Percentiles rank a stretch among this genome's conserved stretches.
Conservation (phyloP, 257 asterid genomes). For the Solanum chiquidenum region DNA sequence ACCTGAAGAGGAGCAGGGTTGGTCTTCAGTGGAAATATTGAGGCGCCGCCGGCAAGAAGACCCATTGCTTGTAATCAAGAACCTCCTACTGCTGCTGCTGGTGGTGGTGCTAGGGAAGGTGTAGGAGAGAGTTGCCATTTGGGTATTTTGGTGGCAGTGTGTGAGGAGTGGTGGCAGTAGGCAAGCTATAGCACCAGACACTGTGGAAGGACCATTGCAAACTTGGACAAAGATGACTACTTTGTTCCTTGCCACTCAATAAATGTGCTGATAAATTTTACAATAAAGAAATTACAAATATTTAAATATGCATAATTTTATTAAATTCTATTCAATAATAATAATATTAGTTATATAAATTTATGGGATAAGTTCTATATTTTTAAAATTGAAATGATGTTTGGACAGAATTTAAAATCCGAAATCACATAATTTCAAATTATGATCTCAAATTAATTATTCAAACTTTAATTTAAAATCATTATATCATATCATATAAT, state of each 20-base stretch:
- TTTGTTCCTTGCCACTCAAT: neutral
- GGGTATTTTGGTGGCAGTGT: neutral
- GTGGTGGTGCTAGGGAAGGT: neutral
- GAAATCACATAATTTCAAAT: too few species aligned
- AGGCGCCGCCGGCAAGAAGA: neutral
- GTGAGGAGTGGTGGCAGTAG: neutral
- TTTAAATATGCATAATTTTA: neutral
- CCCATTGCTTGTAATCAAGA: neutral
- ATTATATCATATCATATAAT: too few species aligned
- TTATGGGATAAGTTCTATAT: neutral
- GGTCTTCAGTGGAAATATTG: neutral
- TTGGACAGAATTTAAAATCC: too few species aligned
- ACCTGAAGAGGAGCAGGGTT: conserved; percentile 7
- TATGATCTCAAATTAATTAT: too few species aligned
- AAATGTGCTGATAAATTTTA: neutral
- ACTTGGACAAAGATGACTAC: neutral
- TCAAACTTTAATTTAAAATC: too few species aligned
- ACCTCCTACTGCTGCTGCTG: neutral
- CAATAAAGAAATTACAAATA: neutral
- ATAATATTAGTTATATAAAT: too few species aligned
- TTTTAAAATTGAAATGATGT: neutral
- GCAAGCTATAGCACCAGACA: neutral
- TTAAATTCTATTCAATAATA: too few species aligned
- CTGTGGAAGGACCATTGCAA: neutral
- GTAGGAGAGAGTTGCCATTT: neutral